Evolutionary conservation across 148 eudicot species (phyloP), one percentile per base, ranked within the genome.

Genomic region (Fagopyrum homotropicum): DNA sequence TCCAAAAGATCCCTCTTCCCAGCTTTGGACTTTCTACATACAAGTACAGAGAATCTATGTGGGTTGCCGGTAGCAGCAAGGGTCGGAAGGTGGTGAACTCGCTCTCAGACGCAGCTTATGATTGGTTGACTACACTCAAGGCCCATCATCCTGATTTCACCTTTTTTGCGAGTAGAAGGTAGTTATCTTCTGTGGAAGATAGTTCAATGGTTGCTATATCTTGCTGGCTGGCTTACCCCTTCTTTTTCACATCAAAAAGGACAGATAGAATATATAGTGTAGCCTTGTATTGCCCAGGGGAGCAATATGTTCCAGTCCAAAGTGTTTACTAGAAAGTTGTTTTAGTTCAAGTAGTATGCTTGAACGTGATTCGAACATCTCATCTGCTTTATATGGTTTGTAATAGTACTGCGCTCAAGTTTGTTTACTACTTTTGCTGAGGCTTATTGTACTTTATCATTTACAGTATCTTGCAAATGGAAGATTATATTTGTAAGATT

Each of bases 111-210:
- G 87, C 82, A n/a, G 97, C 97, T 82, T 88, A 83, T 59, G 72
- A 85, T 46, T 86, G 92, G 93, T 77, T 90, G 47, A 77, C 80
- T 10, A 49, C 35, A 46, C 93, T 82, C 30, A 83, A 88, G 79
- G 97, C 92, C 81, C 77, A 90, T 78, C 97, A 90, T 88, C 97
- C 96, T 1, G 98, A 95, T 85, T 83, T 84, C 84, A 83, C 73
- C 35, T 95, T 95, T 82, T 95, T 95, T 87, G 50, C 80, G 75
- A 87, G 92, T 64, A 87, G 90, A 83, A 87, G 82, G 85, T 74
- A 59, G 64, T 19, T 19, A 29, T 22, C 64, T 59, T 59, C 5
- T 4, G 7, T 14, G 10, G 3, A 54, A 54, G 59, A 17, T 52
- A 52, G 57, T 14, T 52, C 16, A 4, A 52, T 52, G 57, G 12